phyloP scores from a whole-genome alignment of 176 grass and related monocot species.

The Eragrostis curvula region DNA sequence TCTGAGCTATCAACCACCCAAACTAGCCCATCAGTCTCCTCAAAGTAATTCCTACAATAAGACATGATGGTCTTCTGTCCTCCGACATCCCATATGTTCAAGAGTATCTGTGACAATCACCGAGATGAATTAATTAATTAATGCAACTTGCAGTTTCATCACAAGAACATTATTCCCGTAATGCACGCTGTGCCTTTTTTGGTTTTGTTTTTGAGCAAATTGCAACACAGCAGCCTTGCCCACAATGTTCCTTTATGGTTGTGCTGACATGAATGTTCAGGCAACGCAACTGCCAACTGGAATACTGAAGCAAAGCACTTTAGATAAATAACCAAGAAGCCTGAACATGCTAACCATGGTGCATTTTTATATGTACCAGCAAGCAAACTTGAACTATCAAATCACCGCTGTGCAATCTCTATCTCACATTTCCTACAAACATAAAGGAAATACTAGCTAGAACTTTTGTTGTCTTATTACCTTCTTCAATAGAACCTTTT shows the following conservation, averaged over 20 bases:
- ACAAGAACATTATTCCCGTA: not conserved
- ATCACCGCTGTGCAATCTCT: not conserved
- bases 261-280: no score
- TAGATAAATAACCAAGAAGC: no score
- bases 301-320: no score
- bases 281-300: no score
- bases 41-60: slow-evolving; percentile 97
- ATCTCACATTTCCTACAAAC: not conserved
- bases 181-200: not conserved
- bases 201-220: not conserved
- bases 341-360: no score
- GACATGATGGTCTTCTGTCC: slow-evolving; percentile 94
- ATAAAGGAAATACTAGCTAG: not conserved
- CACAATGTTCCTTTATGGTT: not conserved
- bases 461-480: not conserved
- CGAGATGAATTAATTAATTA: slow-evolving; percentile 3
- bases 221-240: not conserved
- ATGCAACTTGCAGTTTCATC: not conserved
- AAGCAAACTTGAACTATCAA: slow-evolving; percentile 18
- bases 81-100: slow-evolving; percentile 94
- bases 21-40: slow-evolving; percentile 87
- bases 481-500: not conserved
- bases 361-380: not conserved
- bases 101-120: slow-evolving; percentile 60
- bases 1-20: slow-evolving; percentile 96